Conservation (phyloP, 345 rosid genomes). For the Microthlaspi erraticum region DNA sequence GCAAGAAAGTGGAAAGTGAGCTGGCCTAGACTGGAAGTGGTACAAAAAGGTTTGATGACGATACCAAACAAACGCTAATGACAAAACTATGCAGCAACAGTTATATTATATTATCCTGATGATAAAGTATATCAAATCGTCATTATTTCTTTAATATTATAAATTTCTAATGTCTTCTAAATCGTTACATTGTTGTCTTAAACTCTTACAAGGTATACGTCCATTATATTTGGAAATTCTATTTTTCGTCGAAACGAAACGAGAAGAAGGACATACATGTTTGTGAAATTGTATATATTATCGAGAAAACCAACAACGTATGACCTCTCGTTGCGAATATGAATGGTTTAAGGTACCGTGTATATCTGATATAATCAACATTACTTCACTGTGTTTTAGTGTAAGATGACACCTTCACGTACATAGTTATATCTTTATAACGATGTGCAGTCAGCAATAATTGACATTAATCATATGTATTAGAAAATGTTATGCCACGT, state of each 20-base stretch:
- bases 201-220: constrained; percentile 9
- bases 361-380: neutral
- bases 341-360: constrained; percentile 14
- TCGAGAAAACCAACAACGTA: neutral
- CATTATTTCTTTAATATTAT: neutral
- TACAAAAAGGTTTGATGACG: constrained; percentile 22
- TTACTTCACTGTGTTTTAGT: neutral
- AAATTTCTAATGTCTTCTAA: constrained; percentile 21
- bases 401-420: constrained; percentile 18
- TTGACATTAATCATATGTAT: constrained; percentile 21
- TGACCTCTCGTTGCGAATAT: neutral
- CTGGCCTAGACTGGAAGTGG: constrained; percentile 29
- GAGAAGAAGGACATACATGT: neutral
- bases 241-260: neutral
- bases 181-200: constrained; percentile 17
- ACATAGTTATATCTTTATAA: neutral
- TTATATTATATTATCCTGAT: neutral
- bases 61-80: constrained; percentile 42
- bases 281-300: neutral
- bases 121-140: neutral
- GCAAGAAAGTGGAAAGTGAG: constrained; percentile 39
- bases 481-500: constrained; percentile 40
- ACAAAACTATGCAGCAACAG: constrained; percentile 25
- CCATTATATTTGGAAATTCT: neutral
- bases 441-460: constrained; percentile 26